Evolutionary conservation across 139 green algal species (phyloP).

Genomic region (Coccomyxa sp.): DNA sequence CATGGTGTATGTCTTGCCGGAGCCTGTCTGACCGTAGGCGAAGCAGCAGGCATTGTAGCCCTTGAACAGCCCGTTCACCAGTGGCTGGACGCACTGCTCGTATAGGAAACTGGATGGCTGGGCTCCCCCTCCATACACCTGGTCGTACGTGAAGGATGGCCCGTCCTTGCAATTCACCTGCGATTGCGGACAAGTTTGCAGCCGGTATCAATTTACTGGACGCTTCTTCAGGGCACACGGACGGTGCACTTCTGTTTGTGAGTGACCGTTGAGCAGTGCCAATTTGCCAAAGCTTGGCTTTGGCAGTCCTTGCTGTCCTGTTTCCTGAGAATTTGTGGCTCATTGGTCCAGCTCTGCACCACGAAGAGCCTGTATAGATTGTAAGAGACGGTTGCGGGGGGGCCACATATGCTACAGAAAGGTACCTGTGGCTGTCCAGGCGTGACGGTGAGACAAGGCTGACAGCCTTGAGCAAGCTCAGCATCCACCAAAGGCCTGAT

Average conservation of each 20-base stretch:
- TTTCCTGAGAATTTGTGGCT: too few species aligned
- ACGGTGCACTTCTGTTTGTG: too few species aligned
- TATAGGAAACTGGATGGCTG: conserved; percentile 49
- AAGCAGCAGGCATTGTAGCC: conserved; percentile 90
- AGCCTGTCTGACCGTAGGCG: conserved; percentile 62
- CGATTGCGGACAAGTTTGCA: too few species aligned
- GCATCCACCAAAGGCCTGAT: conserved; percentile 74
- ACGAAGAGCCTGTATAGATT: too few species aligned
- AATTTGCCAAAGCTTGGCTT: too few species aligned
- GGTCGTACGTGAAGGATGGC: conserved; percentile 80
- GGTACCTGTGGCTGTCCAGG: conserved; percentile 69
- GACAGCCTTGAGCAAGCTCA: conserved; percentile 68
- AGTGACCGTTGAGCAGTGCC: too few species aligned
- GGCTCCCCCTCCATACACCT: conserved; percentile 65
- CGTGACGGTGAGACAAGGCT: conserved; percentile 55
- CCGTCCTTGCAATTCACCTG: not conserved
- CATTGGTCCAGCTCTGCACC: too few species aligned
- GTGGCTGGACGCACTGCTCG: conserved; percentile 62
- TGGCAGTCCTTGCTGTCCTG: too few species aligned
- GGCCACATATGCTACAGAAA: too few species aligned
- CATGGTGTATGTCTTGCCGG: conserved; percentile 90
- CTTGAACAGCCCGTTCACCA: conserved; percentile 82
- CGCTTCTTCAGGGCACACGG: too few species aligned
- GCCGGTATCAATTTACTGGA: too few species aligned
- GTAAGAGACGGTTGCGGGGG: too few species aligned